Base-by-base conservation (phyloP, 257 asterid genomes). In the Scutellaria minor region DNA sequence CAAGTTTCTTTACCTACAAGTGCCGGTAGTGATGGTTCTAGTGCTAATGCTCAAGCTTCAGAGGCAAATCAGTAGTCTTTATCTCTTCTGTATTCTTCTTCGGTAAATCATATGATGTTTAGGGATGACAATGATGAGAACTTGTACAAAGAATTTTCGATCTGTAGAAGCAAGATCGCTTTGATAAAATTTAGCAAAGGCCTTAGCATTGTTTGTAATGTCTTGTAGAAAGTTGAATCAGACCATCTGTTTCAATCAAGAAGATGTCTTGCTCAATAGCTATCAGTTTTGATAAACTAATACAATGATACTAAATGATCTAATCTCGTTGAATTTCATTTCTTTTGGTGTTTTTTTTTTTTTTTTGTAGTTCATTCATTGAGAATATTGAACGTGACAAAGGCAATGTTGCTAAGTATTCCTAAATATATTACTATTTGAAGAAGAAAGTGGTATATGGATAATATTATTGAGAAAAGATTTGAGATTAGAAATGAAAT, bases 11-110 rank as follows among this genome's bases (percentile, higher is more conserved):
- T 79, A 11, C 90, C 96, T 65, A 12, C 87, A 0, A 65, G 46
- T 11, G 84, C 83, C 35, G 85, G 83, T 40, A 72, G 77, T 56
- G 95, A 85, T 74, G 83, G 77, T 76, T 73, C 90, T n/a, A 81
- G 75, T 41, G 41, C 50, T 44, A 86, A 74, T 37, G 75, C 83
- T 44, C 90, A 76, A 65, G 68, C 80, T 42, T 48, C 90, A 0
- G 91, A 88, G 75, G 75, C 80, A 50, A 77, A 79, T 74, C 87
- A 87, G 72, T 84, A 83, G 77, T 13, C 14, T 11, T 15, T 53
- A 57, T 35, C 58, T 54, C 14, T 56, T 53, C 52, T 70, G 75
- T 51, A 70, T 70, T 77, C 53, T 66, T 74, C 44, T 14, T 44
- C 37, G 9, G 62, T 22, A 15, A 39, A 46, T 24, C 20, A 64